Evolutionary conservation across 768 basidiomycete genomes (phyloP).

Genomic region (Phanerochaete sordida): DNA sequence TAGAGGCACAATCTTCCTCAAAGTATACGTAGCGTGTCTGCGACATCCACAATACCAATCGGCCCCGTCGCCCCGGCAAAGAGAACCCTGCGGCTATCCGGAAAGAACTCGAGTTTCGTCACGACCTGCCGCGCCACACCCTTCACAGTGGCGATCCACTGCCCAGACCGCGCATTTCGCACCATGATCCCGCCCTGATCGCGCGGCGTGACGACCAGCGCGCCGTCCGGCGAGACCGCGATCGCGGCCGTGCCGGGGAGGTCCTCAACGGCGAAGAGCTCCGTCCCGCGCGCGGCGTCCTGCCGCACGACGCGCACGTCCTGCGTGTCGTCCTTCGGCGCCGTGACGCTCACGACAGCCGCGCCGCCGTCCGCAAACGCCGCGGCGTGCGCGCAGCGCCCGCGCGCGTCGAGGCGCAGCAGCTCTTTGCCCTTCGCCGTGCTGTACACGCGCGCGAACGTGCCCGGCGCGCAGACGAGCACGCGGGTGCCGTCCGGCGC

Average conservation of each 20-base stretch:
- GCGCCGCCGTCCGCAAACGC: too few relatives aligned
- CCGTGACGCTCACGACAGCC: too few relatives aligned
- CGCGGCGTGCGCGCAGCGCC: too few relatives aligned
- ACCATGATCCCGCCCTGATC: background rate
- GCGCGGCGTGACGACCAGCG: background rate
- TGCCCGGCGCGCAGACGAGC: too few relatives aligned
- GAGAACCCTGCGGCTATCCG: conserved; percentile 10
- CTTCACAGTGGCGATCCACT: background rate
- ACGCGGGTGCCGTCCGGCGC: background rate
- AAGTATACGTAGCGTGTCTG: background rate
- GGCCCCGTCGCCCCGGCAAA: background rate
- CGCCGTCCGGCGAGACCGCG: background rate
- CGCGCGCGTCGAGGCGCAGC: too few relatives aligned
- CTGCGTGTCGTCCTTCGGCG: too few relatives aligned
- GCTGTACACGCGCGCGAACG: too few relatives aligned
- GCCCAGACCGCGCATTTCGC: background rate
- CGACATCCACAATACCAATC: background rate
- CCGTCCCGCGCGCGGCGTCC: background rate
- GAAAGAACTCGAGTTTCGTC: background rate
- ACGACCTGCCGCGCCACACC: background rate
- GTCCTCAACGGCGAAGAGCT: background rate
- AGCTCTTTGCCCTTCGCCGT: too few relatives aligned
- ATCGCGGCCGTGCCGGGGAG: background rate
- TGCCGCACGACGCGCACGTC: too few relatives aligned
- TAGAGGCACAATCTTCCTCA: too few relatives aligned